Conservation (phyloP, 108 stramenopile genomes). For the Cafeteria roenbergensis region DNA sequence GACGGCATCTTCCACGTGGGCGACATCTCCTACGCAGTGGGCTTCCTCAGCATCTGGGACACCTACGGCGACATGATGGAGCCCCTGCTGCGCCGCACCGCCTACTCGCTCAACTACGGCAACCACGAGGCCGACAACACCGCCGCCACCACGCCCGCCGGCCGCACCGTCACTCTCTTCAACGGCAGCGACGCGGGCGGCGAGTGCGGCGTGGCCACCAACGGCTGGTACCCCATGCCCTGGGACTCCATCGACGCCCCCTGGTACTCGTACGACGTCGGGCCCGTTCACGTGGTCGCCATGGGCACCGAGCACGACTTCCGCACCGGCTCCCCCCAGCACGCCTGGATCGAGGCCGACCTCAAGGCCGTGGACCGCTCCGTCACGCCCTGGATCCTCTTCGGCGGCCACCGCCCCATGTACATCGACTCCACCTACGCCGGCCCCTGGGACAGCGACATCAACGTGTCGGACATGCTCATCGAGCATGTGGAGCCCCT, state of each 20-base stretch:
- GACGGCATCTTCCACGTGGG: slow-evolving; percentile 15
- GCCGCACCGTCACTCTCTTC: not conserved
- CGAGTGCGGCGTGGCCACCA: not conserved
- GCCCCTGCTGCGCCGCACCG: not conserved
- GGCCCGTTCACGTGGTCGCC: not conserved
- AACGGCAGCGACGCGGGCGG: not conserved
- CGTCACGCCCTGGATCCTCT: slow-evolving; percentile 1
- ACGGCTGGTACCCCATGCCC: not conserved
- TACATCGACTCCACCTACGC: not conserved
- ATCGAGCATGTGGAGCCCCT: slow-evolving; percentile 1
- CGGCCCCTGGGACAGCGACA: not conserved
- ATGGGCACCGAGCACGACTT: not conserved
- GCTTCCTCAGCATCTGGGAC: slow-evolving; percentile 16
- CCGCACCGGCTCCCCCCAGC: not conserved
- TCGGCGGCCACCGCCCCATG: slow-evolving; percentile 4
- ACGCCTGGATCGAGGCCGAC: too few relatives aligned
- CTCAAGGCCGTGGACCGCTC: not conserved
- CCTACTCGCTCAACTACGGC: slow-evolving; percentile 7
- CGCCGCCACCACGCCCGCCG: not conserved
- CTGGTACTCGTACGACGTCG: not conserved
- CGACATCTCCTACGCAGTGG: slow-evolving; percentile 17
- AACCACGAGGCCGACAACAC: slow-evolving; percentile 18
- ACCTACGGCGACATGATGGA: not conserved
- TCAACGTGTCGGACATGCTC: not conserved
- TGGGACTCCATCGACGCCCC: not conserved